A percentile compares a stretch with the other conserved stretches of the same genome.
Conservation (phyloP, 495 filamentous ascomycete species). For the Cryomyces minteri region DNA sequence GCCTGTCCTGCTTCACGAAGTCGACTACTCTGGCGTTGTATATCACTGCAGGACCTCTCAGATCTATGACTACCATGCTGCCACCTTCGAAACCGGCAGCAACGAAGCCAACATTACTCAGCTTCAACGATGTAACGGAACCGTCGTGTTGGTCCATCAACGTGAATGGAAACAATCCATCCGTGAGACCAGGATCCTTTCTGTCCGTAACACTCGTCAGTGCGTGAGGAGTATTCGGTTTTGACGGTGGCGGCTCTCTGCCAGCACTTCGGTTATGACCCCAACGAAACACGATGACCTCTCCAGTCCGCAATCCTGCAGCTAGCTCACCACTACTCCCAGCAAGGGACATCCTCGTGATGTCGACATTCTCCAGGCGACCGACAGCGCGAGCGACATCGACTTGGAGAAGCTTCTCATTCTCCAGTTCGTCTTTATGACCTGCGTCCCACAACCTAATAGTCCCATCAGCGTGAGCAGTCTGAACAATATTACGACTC, state of each 20-base stretch:
- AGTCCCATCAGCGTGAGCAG: constrained; percentile 73
- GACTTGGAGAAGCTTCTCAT: constrained; percentile 59
- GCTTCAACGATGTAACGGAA: constrained; percentile 53
- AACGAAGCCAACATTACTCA: constrained; percentile 84
- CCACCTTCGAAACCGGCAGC: constrained; percentile 71
- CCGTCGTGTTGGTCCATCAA: constrained; percentile 71
- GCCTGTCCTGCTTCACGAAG: constrained; percentile 50
- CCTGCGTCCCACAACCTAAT: constrained; percentile 82
- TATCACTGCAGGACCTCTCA: constrained; percentile 79
- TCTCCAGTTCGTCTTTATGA: constrained; percentile 83
- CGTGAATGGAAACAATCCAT: constrained; percentile 64
- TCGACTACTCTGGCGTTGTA: constrained; percentile 48
- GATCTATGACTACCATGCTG: constrained; percentile 59
- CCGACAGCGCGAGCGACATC: constrained; percentile 73
- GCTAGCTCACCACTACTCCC: constrained; percentile 68
- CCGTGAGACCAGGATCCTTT: constrained; percentile 59
- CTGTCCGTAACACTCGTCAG: constrained; percentile 57
- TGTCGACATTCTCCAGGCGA: constrained; percentile 55
- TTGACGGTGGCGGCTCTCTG: constrained; percentile 32
- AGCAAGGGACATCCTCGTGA: constrained; percentile 57
- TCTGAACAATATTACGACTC: constrained; percentile 59
- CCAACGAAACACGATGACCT: constrained; percentile 80
- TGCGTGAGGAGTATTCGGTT: constrained; percentile 29
- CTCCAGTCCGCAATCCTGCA: constrained; percentile 61
- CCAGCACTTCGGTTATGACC: constrained; percentile 46